These are phyloP conservation scores for Leccinellum luteum DNA, from an alignment of 768 basidiomycete species.

Conservation along the genomic window DNA sequence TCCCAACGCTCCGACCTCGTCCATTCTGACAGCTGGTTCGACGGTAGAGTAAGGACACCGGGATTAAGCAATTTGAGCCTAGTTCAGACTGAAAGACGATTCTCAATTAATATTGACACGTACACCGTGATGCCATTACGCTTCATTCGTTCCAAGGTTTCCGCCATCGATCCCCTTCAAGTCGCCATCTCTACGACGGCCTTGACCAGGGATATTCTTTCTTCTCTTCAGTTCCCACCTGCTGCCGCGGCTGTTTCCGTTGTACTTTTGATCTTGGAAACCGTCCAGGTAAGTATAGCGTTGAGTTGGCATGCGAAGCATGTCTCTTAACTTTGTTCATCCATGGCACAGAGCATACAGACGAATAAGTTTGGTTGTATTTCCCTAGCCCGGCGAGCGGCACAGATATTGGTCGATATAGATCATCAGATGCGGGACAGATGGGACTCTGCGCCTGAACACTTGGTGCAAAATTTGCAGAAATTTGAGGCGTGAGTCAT, in stretches of 20 bases:
- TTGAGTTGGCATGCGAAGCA: neutral
- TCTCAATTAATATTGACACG: too few relatives aligned
- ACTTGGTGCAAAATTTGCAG: conserved; percentile 38
- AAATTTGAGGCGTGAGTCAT: conserved; percentile 40
- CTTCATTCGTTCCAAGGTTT: conserved; percentile 27
- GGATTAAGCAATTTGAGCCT: neutral
- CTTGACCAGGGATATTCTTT: conserved; percentile 31
- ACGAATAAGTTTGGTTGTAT: conserved; percentile 40
- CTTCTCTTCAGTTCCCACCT: conserved; percentile 41
- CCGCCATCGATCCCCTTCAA: conserved; percentile 28
- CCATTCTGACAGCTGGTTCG: too few relatives aligned
- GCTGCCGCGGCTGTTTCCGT: conserved; percentile 39
- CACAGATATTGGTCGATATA: conserved; percentile 42
- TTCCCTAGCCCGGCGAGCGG: conserved; percentile 39
- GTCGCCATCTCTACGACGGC: conserved; percentile 30
- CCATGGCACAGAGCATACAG: conserved; percentile 26
- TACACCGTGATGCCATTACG: conserved; percentile 28
- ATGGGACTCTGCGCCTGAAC: conserved; percentile 42
- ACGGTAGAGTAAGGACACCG: neutral
- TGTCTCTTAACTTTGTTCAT: neutral
- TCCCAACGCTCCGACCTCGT: too few relatives aligned
- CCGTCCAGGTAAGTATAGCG: conserved; percentile 37
- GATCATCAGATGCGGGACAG: conserved; percentile 44
- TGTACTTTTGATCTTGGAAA: conserved; percentile 44
- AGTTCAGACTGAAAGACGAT: neutral